Base-by-base conservation (phyloP, 345 rosid genomes). In the Pelargonium nanum region DNA sequence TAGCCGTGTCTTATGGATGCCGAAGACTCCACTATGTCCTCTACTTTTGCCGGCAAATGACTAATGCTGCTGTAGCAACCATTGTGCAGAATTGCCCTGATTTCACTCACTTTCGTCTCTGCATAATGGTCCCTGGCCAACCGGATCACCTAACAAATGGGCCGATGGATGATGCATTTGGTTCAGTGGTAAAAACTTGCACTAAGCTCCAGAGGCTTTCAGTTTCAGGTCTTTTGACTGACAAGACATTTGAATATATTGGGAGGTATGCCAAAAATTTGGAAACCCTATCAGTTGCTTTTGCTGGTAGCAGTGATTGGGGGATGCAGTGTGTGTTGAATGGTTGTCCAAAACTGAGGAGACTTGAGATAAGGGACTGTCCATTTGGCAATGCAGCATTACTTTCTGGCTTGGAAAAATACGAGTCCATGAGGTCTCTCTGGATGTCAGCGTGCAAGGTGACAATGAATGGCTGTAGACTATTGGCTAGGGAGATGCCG, bases 381-480 rank as follows among this genome's bases (percentile, higher is more conserved):
- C 91, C 88, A 24, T 85, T 85, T 55, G 91, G 91, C 32, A 75
- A 85, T 65, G 78, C 24, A 1, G 88, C 91, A 10, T 74, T 85
- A 62, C 80, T 85, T 26, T 80, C 85, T 0, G 88, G 88, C 62
- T 58, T 82, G 75, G 85, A 82, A 75, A 85, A 74, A 73, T 82
- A 82, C 21, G 91, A 85, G 68, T 80, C 87, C 4, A 85, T 85
- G 91, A 80, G 87, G 74, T 85, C 87, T 4, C 85, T 85, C 60
- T 85, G 91, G 91, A 82, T 85, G 87, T 85, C 91, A 21, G 76
- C 87, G 28, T 85, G 91, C 72, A 78, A 82, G 57, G 75, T 85
- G 66, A 82, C 90, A 22, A 80, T 85, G 77, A 71, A 70, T 71
- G 90, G 74, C 21, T 85, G 90, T 66, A 68, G 67, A 66, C 56